Evolutionary conservation across 371 early-diverging fungal genomes (phyloP), one percentile per base, ranked within the genome.

Genomic region (Mucor indicus): DNA sequence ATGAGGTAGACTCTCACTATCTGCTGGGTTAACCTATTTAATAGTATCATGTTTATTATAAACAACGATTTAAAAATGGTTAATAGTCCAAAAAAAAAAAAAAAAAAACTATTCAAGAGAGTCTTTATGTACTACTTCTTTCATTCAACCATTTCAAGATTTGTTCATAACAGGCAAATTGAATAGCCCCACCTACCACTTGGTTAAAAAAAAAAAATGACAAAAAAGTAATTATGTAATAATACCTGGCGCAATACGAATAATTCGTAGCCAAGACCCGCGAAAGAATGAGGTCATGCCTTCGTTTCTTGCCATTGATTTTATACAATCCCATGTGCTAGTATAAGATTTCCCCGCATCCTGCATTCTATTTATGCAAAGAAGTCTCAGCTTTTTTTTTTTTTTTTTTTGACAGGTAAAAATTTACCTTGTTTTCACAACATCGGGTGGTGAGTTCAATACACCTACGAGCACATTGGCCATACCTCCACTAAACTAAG

Each of bases 401-500:
- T 15, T 4, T 38, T 41, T 38, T 17, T 12, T 15, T 29, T 29
- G 6, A 12, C 12, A 29, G 6, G 30, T 29, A 29, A 29, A 8
- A 29, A 8, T 8, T 39, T 55, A 61, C 69, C 69, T 61, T 50
- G 71, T 70, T 48, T 69, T 72, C 2, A 69, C 70, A 11, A 69
- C 68, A 55, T 71, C 76, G 0, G 78, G 78, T 12, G 75, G 78
- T 8, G 71, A 72, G 33, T 77, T 77, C 30, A 75, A 42, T 17
- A 78, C 64, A 19, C 67, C 78, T 10, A 78, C 78, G n/a, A 75
- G 44, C 8, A 75, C 64, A 50, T 78, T 78, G 15, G 78, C 67
- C 31, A 72, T 48, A 39, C 72, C 72, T 19, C 78, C 78, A 23
- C 76, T 69, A 12, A 61, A 52, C 66, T 65, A 47, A 4, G 25